Conservation (phyloP, 148 eudicot genomes). For the Amaranthus cruentus region DNA sequence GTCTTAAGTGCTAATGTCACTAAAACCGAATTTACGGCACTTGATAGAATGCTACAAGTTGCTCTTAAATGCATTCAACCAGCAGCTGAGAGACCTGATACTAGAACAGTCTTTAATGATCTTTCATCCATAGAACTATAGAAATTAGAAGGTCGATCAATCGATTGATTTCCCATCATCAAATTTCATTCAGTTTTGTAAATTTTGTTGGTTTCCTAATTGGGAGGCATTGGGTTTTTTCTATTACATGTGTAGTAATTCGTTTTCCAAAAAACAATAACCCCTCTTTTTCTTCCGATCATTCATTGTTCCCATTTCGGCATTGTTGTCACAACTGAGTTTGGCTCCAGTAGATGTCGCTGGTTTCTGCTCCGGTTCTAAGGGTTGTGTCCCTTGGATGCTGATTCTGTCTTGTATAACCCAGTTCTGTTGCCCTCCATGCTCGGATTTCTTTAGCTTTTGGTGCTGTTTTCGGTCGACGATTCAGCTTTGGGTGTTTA, state of each 20-base stretch:
- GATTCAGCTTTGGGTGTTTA: no score
- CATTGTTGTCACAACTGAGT: no score
- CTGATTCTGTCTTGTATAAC: no score
- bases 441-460: no score
- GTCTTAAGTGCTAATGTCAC: conserved; percentile 19
- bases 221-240: background rate
- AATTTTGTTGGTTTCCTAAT: background rate
- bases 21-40: conserved; percentile 19
- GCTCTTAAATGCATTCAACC: conserved; percentile 62
- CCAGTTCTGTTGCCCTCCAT: no score
- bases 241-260: background rate
- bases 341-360: no score
- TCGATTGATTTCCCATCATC: background rate
- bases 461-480: no score
- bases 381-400: no score
- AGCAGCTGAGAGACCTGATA: conserved; percentile 66
- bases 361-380: no score
- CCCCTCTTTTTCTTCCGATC: background rate
- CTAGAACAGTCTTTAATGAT: conserved; percentile 41
- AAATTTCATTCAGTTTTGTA: background rate
- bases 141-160: background rate
- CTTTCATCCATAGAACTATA: conserved; percentile 39
- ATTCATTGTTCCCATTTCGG: no score
- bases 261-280: background rate
- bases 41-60: conserved; percentile 43